Percentiles rank a stretch among this genome's conserved stretches.
Conservation (phyloP, 352 stramenopile genomes). For the Globisporangium orthogonon region DNA sequence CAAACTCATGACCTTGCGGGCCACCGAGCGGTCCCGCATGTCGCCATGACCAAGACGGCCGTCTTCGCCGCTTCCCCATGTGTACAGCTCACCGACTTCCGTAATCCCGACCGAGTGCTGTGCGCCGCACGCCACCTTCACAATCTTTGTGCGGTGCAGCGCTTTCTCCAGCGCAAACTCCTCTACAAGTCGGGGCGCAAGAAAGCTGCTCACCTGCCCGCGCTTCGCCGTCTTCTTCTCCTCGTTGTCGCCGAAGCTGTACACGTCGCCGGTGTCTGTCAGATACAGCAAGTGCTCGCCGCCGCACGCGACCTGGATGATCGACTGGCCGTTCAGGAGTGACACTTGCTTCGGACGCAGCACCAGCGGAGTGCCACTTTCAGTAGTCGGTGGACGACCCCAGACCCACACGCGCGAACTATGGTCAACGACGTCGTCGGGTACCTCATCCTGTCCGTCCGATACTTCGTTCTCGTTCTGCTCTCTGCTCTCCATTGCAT, state of each 20-base stretch:
- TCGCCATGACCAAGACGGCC: conserved; percentile 72
- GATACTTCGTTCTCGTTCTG: conserved; percentile 1
- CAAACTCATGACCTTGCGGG: conserved; percentile 78
- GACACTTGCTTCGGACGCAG: conserved; percentile 62
- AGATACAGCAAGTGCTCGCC: conserved; percentile 75
- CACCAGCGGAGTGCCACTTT: conserved; percentile 42
- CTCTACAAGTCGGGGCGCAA: conserved; percentile 60
- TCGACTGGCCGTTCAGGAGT: conserved; percentile 44
- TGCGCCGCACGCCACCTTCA: conserved; percentile 54
- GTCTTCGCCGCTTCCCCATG: conserved; percentile 80
- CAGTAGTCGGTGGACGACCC: conserved; percentile 50
- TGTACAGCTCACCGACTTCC: conserved; percentile 66
- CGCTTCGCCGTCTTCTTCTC: conserved; percentile 32
- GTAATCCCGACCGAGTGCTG: conserved; percentile 76
- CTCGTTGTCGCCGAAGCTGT: conserved; percentile 68
- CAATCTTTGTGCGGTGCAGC: conserved; percentile 57
- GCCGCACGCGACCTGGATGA: conserved; percentile 71
- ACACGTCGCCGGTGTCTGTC: conserved; percentile 69
- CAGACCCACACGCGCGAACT: conserved; percentile 54
- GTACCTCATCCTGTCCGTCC: background rate
- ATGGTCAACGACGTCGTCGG: conserved; percentile 10
- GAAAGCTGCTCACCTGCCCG: conserved; percentile 21
- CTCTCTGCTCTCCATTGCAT: conserved; percentile 8
- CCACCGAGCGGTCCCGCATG: conserved; percentile 67
- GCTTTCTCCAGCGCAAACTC: conserved; percentile 78